Evolutionary conservation across 352 stramenopile genomes (phyloP).

Genomic region (Phytopythium litorale): DNA sequence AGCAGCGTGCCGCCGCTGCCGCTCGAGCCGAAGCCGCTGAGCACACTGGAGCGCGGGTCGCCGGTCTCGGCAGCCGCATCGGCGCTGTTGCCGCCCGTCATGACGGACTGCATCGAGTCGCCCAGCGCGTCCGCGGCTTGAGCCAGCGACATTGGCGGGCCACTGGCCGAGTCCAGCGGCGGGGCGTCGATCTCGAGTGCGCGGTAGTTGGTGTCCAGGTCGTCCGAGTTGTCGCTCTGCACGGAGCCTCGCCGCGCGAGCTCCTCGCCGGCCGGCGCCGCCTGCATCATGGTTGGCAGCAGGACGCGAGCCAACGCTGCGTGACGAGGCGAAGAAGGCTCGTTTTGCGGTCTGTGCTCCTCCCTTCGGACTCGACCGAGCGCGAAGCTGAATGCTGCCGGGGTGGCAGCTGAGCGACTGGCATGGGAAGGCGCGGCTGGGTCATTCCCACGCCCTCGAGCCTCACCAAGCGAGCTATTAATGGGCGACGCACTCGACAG

Average conservation of each 20-base stretch:
- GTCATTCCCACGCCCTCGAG: neutral
- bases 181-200: slow-evolving; percentile 40
- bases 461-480: neutral
- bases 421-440: slow-evolving; percentile 1
- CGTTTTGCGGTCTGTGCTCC: neutral
- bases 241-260: slow-evolving; percentile 23
- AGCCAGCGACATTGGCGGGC: neutral
- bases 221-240: slow-evolving; percentile 32
- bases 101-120: slow-evolving; percentile 1
- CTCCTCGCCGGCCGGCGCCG: neutral
- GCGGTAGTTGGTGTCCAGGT: slow-evolving; percentile 39
- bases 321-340: neutral
- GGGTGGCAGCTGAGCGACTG: neutral
- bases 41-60: neutral
- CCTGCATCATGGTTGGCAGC: slow-evolving; percentile 3
- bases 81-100: neutral
- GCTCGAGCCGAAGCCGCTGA: neutral
- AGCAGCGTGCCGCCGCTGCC: slow-evolving; percentile 19
- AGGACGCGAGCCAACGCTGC: neutral
- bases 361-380: neutral
- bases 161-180: neutral
- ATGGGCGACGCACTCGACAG: neutral
- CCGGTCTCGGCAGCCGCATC: neutral
- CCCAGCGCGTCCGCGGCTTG: neutral
- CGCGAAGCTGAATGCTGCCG: neutral